Evolutionary conservation across 305 asterid species (phyloP).

Genomic region (Fraxinus paxiana): DNA sequence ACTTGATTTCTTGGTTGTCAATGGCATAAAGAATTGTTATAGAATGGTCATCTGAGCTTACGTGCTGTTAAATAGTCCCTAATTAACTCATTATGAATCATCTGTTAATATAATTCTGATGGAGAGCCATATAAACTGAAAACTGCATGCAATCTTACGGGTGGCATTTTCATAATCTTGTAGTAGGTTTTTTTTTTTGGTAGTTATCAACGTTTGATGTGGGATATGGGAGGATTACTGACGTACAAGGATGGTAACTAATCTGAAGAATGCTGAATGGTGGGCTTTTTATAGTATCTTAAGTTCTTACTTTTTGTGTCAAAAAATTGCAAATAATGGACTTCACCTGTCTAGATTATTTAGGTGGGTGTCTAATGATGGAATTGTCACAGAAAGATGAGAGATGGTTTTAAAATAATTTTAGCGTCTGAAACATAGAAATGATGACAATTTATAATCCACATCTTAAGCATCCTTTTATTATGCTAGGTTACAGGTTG

Average conservation of each 20-base stretch:
- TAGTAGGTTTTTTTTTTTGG: not conserved
- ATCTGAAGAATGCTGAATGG: not conserved
- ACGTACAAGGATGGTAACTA: not conserved
- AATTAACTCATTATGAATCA: not conserved
- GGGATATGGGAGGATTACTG: not conserved
- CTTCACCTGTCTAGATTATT: not conserved
- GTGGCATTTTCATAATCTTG: not conserved
- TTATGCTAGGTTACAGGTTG: not conserved
- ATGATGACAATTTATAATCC: not conserved
- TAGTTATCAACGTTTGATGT: not conserved
- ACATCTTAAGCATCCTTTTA: not conserved
- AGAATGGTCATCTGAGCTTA: not conserved
- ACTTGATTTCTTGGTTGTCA: conserved; percentile 3
- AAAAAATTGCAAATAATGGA: not conserved
- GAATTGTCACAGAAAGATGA: not conserved
- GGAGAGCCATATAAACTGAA: not conserved
- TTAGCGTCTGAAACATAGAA: not conserved
- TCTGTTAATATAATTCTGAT: not conserved
- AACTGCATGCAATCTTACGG: not conserved
- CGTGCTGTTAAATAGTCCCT: not conserved
- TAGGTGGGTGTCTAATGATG: not conserved
- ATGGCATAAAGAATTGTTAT: not conserved
- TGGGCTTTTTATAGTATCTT: not conserved
- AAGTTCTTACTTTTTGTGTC: not conserved
- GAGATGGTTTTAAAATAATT: not conserved